These are phyloP conservation scores for Lantana camara DNA, from an alignment of 257 asterid species.

Conservation along the genomic window DNA sequence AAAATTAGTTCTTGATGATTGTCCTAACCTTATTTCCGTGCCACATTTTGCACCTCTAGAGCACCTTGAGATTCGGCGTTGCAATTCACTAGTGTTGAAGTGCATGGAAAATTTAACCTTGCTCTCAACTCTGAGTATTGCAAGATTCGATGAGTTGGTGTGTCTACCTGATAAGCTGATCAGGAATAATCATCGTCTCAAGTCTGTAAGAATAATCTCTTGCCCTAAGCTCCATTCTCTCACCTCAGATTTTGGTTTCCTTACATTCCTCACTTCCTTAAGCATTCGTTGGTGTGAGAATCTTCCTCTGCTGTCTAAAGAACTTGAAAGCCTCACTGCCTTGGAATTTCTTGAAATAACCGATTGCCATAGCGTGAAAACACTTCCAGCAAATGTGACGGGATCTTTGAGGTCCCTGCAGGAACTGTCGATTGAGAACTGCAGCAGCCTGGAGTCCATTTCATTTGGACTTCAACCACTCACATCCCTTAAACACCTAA, in stretches of 20 bases:
- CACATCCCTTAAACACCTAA: conserved; percentile 16
- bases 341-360: conserved; percentile 34
- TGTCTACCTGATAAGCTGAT: conserved; percentile 20
- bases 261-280: conserved; percentile 23
- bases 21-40: conserved; percentile 22
- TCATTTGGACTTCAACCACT: conserved; percentile 18
- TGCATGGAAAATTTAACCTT: conserved; percentile 20
- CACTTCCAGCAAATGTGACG: conserved; percentile 20
- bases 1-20: conserved; percentile 19
- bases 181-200: conserved; percentile 9
- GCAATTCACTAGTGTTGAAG: conserved; percentile 13
- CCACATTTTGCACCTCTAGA: conserved; percentile 25
- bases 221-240: conserved; percentile 26
- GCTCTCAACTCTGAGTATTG: conserved; percentile 26
- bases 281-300: conserved; percentile 33
- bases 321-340: conserved; percentile 5
- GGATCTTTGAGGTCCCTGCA: conserved; percentile 28
- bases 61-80: conserved; percentile 30
- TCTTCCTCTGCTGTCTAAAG: conserved; percentile 12
- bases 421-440: conserved; percentile 29
- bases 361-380: conserved; percentile 26
- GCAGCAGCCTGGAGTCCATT: conserved; percentile 14
- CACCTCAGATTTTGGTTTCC: conserved; percentile 18
- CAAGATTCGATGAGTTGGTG: conserved; percentile 12
- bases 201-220: conserved; percentile 26